phyloP scores from a whole-genome alignment of 805 yeast genomes.

The Yueomyces sinensis region DNA sequence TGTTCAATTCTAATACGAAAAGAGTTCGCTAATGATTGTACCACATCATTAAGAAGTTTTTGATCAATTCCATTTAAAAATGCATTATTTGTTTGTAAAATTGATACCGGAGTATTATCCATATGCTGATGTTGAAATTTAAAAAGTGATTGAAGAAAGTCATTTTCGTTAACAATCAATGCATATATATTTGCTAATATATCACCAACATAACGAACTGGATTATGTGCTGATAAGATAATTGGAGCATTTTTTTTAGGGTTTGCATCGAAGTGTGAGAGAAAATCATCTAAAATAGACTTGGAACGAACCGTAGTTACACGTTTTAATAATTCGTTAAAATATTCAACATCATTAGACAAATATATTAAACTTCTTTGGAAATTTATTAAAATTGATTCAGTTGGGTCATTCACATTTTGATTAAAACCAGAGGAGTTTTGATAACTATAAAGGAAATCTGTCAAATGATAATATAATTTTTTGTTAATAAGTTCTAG shows the following conservation, averaged over 20 bases:
- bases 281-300: conserved; percentile 51
- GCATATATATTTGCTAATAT: conserved; percentile 80
- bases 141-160: conserved; percentile 53
- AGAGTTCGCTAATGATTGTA: conserved; percentile 31
- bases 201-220: conserved; percentile 74
- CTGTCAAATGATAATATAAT: conserved; percentile 31
- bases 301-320: conserved; percentile 63
- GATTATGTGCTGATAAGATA: conserved; percentile 60
- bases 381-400: conserved; percentile 12
- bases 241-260: conserved; percentile 32
- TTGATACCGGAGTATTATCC: conserved; percentile 8
- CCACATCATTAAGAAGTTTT: conserved; percentile 19
- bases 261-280: conserved; percentile 34
- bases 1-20: conserved; percentile 54
- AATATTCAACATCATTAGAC: conserved; percentile 33
- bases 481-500: conserved; percentile 43
- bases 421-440: conserved; percentile 8
- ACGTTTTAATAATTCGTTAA: conserved; percentile 45
- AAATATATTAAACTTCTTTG: conserved; percentile 24
- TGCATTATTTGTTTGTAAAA: conserved; percentile 13
- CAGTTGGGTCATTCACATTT: conserved; percentile 6
- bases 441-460: conserved; percentile 21
- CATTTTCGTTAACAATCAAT: conserved; percentile 76
- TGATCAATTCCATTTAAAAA: conserved; percentile 16
- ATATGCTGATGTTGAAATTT: conserved; percentile 22